These are phyloP conservation scores for Saturnispora dispora DNA, from an alignment of 805 yeast genomes.

Conservation along the genomic window DNA sequence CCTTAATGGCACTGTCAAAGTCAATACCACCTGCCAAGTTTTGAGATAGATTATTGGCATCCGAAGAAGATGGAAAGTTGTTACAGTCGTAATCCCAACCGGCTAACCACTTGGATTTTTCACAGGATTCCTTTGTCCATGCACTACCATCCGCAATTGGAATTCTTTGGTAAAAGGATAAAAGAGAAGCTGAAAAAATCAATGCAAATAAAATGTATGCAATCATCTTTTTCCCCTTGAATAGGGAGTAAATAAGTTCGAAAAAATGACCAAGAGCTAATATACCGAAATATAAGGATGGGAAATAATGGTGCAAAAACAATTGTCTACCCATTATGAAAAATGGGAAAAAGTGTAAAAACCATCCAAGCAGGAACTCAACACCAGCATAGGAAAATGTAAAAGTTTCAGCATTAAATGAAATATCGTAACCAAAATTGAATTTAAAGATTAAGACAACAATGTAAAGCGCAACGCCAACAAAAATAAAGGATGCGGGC, in stretches of 20 bases:
- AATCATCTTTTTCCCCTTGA: conserved; percentile 32
- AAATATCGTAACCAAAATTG: conserved; percentile 46
- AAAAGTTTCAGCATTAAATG: conserved; percentile 43
- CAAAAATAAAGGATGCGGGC: conserved; percentile 47
- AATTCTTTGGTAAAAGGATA: conserved; percentile 51
- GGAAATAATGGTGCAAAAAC: conserved; percentile 89
- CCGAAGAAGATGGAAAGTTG: conserved; percentile 32
- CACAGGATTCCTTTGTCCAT: conserved; percentile 71
- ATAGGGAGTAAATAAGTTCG: conserved; percentile 24
- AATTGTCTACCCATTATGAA: conserved; percentile 87
- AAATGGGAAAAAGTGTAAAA: conserved; percentile 62
- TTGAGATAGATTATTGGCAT: conserved; percentile 4
- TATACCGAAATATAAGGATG: conserved; percentile 73
- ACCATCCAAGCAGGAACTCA: conserved; percentile 62
- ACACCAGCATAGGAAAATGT: conserved; percentile 58
- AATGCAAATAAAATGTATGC: conserved; percentile 38
- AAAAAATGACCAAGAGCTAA: conserved; percentile 28
- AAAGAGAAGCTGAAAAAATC: conserved; percentile 41
- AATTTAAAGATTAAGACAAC: conserved; percentile 45
- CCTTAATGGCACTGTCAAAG: conserved; percentile 15
- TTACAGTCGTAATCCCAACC: conserved; percentile 90
- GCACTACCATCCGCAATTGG: conserved; percentile 70
- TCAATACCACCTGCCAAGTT: conserved; percentile 11
- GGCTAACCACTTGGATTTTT: conserved; percentile 44
- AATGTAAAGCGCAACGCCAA: conserved; percentile 40